A percentile compares a stretch with the other conserved stretches of the same genome.
Evolutionary conservation across 257 asterid genomes (phyloP).

Genomic region (Plectranthus barbatus): DNA sequence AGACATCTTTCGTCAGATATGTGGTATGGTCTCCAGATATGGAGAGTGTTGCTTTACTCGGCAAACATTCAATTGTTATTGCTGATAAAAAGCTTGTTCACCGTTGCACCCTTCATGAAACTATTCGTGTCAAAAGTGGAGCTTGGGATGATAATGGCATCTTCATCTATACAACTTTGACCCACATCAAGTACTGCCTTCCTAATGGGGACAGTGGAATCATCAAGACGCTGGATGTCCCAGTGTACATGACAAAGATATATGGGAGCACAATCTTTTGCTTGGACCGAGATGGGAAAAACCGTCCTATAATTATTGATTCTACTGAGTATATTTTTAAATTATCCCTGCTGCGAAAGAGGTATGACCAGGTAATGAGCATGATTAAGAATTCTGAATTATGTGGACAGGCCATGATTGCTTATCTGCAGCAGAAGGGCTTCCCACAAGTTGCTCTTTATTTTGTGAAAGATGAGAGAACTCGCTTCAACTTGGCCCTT

Average conservation of each 20-base stretch:
- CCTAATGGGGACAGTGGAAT: too few species aligned
- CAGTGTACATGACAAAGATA: slow-evolving; percentile 79
- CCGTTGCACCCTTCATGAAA: too few species aligned
- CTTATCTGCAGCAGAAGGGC: too few species aligned
- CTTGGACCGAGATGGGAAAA: too few species aligned
- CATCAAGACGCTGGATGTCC: slow-evolving; percentile 88
- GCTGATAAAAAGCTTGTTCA: too few species aligned
- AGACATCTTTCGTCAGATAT: slow-evolving; percentile 66
- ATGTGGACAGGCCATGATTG: too few species aligned
- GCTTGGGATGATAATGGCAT: slow-evolving; percentile 99
- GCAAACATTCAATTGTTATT: slow-evolving; percentile 94
- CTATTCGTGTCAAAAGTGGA: too few species aligned
- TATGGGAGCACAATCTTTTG: slow-evolving; percentile 81
- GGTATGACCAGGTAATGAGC: too few species aligned
- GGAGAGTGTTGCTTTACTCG: slow-evolving; percentile 86
- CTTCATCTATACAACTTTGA: slow-evolving; percentile 82
- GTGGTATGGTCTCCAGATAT: slow-evolving; percentile 93
- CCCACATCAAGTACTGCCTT: slow-evolving; percentile 95
- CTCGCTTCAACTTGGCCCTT: too few species aligned
- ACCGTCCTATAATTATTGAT: slow-evolving; percentile 78
- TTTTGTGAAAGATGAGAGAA: too few species aligned
- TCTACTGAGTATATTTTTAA: slow-evolving; percentile 86
- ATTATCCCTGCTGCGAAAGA: slow-evolving; percentile 61
- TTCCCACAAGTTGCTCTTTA: too few species aligned
- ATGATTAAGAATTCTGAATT: too few species aligned